Evolutionary conservation across 2,329 filamentous ascomycete species (phyloP).

Genomic region (Pseudocercospora crystallina): DNA sequence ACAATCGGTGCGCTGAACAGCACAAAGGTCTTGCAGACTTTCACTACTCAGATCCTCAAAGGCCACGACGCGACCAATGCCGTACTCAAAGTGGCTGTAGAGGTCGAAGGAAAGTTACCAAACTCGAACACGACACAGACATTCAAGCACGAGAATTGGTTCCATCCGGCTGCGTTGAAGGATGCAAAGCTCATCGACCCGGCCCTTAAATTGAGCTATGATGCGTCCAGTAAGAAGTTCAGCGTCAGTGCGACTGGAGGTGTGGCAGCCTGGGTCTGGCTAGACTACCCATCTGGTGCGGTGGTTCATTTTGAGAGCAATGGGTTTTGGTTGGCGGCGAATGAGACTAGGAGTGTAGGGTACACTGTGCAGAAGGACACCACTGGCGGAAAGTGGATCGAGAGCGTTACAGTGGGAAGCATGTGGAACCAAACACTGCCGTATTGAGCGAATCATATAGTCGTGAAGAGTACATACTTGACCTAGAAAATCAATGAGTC

Average conservation of each 20-base stretch:
- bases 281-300: slow-evolving; percentile 52
- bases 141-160: slow-evolving; percentile 54
- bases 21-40: slow-evolving; percentile 47
- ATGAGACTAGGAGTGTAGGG: slow-evolving; percentile 45
- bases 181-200: slow-evolving; percentile 52
- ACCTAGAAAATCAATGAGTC: neutral
- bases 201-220: slow-evolving; percentile 41
- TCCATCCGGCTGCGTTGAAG: slow-evolving; percentile 49
- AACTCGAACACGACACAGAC: slow-evolving; percentile 43
- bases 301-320: slow-evolving; percentile 56
- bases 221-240: slow-evolving; percentile 39
- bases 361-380: slow-evolving; percentile 50
- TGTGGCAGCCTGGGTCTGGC: slow-evolving; percentile 56
- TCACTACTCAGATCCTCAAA: slow-evolving; percentile 38
- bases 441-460: neutral
- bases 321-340: slow-evolving; percentile 51
- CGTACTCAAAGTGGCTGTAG: slow-evolving; percentile 47
- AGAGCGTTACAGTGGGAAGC: slow-evolving; percentile 52
- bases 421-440: slow-evolving; percentile 50
- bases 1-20: slow-evolving; percentile 54
- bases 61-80: slow-evolving; percentile 37
- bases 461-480: neutral
- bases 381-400: slow-evolving; percentile 45
- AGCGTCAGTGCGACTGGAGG: slow-evolving; percentile 50
- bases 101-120: slow-evolving; percentile 47